Conservation (phyloP, 345 rosid genomes). For the Kernera saxatilis region DNA sequence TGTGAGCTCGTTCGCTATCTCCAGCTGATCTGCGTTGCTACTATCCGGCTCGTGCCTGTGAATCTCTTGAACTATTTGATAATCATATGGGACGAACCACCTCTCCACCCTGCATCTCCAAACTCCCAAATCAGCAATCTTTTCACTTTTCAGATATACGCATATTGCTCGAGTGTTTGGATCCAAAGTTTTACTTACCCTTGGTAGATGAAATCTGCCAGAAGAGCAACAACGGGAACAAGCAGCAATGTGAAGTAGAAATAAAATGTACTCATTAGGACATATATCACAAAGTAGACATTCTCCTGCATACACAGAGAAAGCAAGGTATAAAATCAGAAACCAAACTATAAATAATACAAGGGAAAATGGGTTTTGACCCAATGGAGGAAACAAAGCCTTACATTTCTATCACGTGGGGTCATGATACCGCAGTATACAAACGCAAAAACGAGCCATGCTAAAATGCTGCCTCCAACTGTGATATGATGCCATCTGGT, state of each 20-base stretch:
- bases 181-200: constrained; percentile 39
- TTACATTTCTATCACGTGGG: constrained; percentile 38
- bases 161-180: not conserved
- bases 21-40: constrained; percentile 39
- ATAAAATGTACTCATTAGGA: constrained; percentile 81
- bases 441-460: constrained; percentile 74
- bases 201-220: constrained; percentile 80
- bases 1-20: constrained; percentile 53
- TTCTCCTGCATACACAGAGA: constrained; percentile 57
- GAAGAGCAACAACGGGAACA: constrained; percentile 79
- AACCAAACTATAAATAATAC: not conserved
- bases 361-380: not conserved
- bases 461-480: constrained; percentile 85
- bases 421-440: constrained; percentile 59
- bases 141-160: not conserved
- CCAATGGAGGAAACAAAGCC: not conserved
- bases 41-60: constrained; percentile 56
- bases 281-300: constrained; percentile 69
- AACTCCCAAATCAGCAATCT: not conserved
- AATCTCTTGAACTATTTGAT: constrained; percentile 88
- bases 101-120: constrained; percentile 59
- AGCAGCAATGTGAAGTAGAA: constrained; percentile 75
- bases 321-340: not conserved
- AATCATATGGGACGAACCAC: constrained; percentile 88
- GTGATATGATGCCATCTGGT: constrained; percentile 83